These are phyloP conservation scores for Aspergillus jensenii DNA, from an alignment of 2,329 filamentous ascomycete genomes.

Conservation along the genomic window DNA sequence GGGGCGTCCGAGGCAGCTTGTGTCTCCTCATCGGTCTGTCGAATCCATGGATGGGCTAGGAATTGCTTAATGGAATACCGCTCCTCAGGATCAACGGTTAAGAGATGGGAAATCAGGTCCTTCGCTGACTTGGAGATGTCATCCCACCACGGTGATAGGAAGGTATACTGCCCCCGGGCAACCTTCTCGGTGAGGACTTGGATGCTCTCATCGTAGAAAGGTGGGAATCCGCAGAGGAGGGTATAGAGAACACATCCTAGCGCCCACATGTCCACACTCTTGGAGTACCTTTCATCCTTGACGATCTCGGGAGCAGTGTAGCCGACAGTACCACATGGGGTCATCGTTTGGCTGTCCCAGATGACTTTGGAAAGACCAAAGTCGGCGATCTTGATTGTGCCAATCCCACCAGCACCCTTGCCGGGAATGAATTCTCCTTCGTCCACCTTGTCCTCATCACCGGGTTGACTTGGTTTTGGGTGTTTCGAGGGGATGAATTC, in stretches of 20 bases:
- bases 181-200: conserved; percentile 97
- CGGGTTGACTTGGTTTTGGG: conserved; percentile 77
- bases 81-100: conserved; percentile 94
- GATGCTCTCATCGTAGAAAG: conserved; percentile 98
- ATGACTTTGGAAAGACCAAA: conserved; percentile 97
- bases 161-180: conserved; percentile 93
- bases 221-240: conserved; percentile 92
- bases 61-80: conserved; percentile 93
- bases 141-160: conserved; percentile 98
- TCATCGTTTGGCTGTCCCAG: conserved; percentile 98
- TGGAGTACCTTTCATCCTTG: conserved; percentile 97
- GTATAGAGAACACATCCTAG: conserved; percentile 96
- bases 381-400: conserved; percentile 94
- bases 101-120: conserved; percentile 86
- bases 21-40: conserved; percentile 66
- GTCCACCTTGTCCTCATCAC: conserved; percentile 95
- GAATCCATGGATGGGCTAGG: conserved; percentile 91
- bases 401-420: conserved; percentile 83
- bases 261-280: conserved; percentile 99
- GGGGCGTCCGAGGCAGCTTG: conserved; percentile 68
- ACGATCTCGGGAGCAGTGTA: conserved; percentile 99
- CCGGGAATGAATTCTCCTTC: conserved; percentile 90
- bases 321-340: conserved; percentile 96
- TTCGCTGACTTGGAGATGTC: conserved; percentile 95
- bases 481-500: conserved; percentile 76